phyloP scores from a whole-genome alignment of 2,329 filamentous ascomycete species.

The Venturiaceae sp. region DNA sequence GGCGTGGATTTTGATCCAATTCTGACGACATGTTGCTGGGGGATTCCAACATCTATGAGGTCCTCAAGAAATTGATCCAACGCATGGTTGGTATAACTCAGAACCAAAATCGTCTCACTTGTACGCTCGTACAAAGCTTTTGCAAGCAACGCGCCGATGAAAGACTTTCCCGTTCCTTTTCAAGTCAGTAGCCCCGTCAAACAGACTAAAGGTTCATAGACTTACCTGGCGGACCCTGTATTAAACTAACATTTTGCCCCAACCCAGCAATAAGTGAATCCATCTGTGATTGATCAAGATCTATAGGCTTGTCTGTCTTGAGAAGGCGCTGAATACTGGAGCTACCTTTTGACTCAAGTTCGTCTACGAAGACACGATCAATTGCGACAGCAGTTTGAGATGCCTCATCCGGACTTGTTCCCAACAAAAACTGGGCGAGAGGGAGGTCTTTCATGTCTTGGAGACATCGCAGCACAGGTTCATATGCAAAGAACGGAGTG shows the following conservation, averaged over 20 bases:
- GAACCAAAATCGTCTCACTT: conserved; percentile 45
- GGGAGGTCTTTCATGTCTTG: conserved; percentile 43
- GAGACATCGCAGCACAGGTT: conserved; percentile 53
- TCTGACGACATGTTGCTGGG: conserved; percentile 42
- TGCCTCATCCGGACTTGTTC: background rate
- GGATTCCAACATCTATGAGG: conserved; percentile 49
- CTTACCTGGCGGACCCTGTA: conserved; percentile 64
- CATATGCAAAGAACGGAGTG: conserved; percentile 58
- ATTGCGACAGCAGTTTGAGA: background rate
- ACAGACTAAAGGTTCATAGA: conserved; percentile 2
- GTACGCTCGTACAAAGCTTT: conserved; percentile 45
- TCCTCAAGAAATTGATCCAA: conserved; percentile 48
- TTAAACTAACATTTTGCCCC: conserved; percentile 44
- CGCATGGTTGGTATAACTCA: conserved; percentile 56
- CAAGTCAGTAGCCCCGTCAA: conserved; percentile 3
- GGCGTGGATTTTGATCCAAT: conserved; percentile 50
- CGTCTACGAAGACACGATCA: background rate
- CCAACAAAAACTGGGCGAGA: background rate
- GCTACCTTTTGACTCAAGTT: background rate
- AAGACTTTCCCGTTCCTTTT: conserved; percentile 64
- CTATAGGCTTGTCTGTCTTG: conserved; percentile 19
- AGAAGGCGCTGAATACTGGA: conserved; percentile 22
- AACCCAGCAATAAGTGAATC: conserved; percentile 47
- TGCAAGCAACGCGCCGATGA: conserved; percentile 55
- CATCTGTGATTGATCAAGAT: conserved; percentile 45